Evolutionary conservation across 2,329 filamentous ascomycete genomes (phyloP), one percentile per base, ranked within the genome.

Genomic region (Aureobasidium pullulans): DNA sequence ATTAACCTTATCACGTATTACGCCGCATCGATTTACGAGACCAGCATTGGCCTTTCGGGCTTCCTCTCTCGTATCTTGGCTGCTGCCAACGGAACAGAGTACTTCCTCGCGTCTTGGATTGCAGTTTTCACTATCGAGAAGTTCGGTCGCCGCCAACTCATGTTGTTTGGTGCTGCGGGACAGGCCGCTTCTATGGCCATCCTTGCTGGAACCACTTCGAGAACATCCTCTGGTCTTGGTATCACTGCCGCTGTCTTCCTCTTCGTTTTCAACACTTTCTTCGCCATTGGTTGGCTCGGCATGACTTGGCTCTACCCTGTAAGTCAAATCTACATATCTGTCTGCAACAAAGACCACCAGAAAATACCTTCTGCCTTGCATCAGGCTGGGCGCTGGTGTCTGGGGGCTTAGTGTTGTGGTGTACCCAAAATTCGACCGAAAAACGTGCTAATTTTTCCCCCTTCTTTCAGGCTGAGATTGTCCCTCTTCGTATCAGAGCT

Each of bases 121-220:
- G 74, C 78, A 2, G 73, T 81, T 34, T 79, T 79, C 62, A 75
- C 76, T 10, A 76, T 81, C 60, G 78, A 81, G 64, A 74, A 72
- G 53, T 70, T 79, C 56, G 78, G 78, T 13, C 75, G 88, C 31
- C 80, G 87, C 16, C 81, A 82, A 67, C 79, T 90, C 62, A 90
- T 91, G 85, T 73, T 90, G 16, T 82, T 89, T 63, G 87, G 87
- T 57, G 83, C 84, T 0, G 73, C 81, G 36, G 84, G 84, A 4
- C 61, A 63, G 56, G 59, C 63, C 11, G 59, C 62, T 6, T 72
- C 67, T 5, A 71, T 70, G 68, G 63, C 62, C 7, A 62, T 72
- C 11, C 61, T 70, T 7, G 70, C 66, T 6, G 67, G 67, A 11
- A 66, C 67, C 5, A 70, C 64, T 28, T 43, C 57, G 63, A 13